Base-by-base conservation (phyloP, 306 rosid species). In the Prunus kanzakura region DNA sequence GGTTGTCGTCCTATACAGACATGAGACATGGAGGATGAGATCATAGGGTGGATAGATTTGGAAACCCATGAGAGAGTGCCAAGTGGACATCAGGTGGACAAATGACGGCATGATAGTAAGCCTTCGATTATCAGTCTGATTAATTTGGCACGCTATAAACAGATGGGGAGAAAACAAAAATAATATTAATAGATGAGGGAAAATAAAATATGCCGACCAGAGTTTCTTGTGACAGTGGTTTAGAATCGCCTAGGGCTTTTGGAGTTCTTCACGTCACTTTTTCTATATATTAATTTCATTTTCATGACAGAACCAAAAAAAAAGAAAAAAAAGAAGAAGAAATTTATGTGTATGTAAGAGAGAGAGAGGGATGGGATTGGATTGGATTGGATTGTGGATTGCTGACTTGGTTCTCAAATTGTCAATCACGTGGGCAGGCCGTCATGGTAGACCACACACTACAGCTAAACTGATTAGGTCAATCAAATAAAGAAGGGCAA, bases 341-440 rank as follows among this genome's bases (percentile, higher is more conserved):
- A 38, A 38, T 38, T 32, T 30, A 47, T 29, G 13, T 64, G 43
- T 6, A 32, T 30, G 41, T 12, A 11, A 1, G 51, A 43, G 29
- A 18, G n/a, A 46, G 72, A 50, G 51, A 51, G 13, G 18, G 64
- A 69, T 45, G 43, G 71, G 79, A 76, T 63, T 12, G 63, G 73
- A 43, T 81, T 43, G 71, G 75, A 64, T 87, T 55, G 81, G 80
- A 27, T 73, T 86, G 83, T 79, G 83, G 86, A 82, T 78, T 86
- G 91, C 84, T 87, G 93, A 90, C 89, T 85, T 84, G 86, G 80
- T 79, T 83, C 82, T 76, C 65, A 81, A 71, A 71, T 83, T 81
- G 96, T 87, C 97, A 89, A 93, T 91, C 96, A 89, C 96, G 92
- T 91, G 97, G 96, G 82, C 76, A 81, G 90, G 85, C 88, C 87